A percentile compares a stretch with the other conserved stretches of the same genome.
Conservation (phyloP, 495 filamentous ascomycete species). For the Coniosporium apollinis region DNA sequence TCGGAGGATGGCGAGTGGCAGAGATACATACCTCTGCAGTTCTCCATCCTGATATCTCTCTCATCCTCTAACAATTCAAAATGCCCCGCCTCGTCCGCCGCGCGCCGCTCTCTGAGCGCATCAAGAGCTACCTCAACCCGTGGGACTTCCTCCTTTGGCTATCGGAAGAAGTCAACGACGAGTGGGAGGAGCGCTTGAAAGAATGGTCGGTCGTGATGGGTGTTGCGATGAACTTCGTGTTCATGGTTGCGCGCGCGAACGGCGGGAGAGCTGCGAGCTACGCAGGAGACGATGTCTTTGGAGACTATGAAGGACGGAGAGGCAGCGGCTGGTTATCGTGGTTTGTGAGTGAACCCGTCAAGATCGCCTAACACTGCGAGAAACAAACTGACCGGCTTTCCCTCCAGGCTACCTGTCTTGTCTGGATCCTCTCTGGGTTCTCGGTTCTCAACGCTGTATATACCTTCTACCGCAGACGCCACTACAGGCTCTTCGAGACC, state of each 20-base stretch:
- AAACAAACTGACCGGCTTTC: no score
- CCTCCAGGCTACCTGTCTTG: conserved; percentile 46
- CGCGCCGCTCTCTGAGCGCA: conserved; percentile 55
- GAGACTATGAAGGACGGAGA: conserved; percentile 34
- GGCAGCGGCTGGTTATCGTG: conserved; percentile 49
- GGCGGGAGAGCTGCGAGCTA: conserved; percentile 17
- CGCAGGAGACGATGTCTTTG: conserved; percentile 65
- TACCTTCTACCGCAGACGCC: conserved; percentile 64
- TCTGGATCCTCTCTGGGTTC: conserved; percentile 45
- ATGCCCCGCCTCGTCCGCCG: conserved; percentile 72
- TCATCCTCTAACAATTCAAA: no score
- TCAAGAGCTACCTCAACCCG: conserved; percentile 66
- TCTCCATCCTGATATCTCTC: no score
- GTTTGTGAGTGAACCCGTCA: conserved; percentile 61
- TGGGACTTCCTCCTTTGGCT: conserved; percentile 77
- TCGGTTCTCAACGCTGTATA: conserved; percentile 63
- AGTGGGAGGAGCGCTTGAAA: conserved; percentile 69
- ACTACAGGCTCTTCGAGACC: conserved; percentile 83
- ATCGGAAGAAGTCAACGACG: conserved; percentile 75
- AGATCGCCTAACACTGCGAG: no score
- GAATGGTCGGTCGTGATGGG: conserved; percentile 59
- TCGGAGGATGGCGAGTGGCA: no score
- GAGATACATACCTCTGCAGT: no score
- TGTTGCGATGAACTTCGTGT: conserved; percentile 54
- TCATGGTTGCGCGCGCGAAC: conserved; percentile 73